phyloP scores from a whole-genome alignment of 495 filamentous ascomycete species.

The Aspergillus egyptiacus region DNA sequence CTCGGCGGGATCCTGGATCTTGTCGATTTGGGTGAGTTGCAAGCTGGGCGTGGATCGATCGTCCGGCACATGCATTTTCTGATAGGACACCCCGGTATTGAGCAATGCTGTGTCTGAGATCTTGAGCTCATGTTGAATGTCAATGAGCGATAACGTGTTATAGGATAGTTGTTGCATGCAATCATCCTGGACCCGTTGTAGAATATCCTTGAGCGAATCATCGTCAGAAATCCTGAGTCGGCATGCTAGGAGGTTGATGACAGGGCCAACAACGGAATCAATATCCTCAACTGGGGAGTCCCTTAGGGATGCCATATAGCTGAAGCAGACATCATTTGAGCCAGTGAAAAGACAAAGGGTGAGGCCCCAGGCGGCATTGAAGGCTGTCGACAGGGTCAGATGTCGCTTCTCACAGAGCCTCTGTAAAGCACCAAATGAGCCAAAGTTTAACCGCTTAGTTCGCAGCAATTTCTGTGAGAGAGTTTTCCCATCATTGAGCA shows the following conservation, averaged over 20 bases:
- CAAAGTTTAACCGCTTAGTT: conserved; percentile 32
- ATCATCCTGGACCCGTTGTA: conserved; percentile 42
- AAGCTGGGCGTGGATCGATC: not conserved
- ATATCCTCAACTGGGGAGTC: conserved; percentile 42
- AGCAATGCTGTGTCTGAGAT: conserved; percentile 17
- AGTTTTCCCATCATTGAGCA: conserved; percentile 30
- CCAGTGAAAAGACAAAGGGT: conserved; percentile 45
- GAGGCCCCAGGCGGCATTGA: conserved; percentile 52
- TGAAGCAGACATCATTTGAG: conserved; percentile 48
- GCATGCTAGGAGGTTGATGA: conserved; percentile 51
- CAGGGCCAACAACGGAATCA: conserved; percentile 44
- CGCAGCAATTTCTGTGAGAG: conserved; percentile 21
- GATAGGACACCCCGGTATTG: conserved; percentile 3
- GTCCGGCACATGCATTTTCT: not conserved
- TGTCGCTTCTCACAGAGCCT: conserved; percentile 40
- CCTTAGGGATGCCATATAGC: conserved; percentile 48
- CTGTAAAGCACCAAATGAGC: conserved; percentile 27
- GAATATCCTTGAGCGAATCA: conserved; percentile 22
- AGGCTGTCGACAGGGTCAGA: conserved; percentile 46
- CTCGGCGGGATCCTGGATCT: conserved; percentile 30
- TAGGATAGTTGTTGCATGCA: conserved; percentile 45
- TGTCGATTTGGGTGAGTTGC: not conserved
- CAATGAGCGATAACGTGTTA: conserved; percentile 45
- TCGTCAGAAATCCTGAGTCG: conserved; percentile 34
- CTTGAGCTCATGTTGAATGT: conserved; percentile 46